Evolutionary conservation across 2,329 filamentous ascomycete genomes (phyloP).

Genomic region (Fulvia fulva): DNA sequence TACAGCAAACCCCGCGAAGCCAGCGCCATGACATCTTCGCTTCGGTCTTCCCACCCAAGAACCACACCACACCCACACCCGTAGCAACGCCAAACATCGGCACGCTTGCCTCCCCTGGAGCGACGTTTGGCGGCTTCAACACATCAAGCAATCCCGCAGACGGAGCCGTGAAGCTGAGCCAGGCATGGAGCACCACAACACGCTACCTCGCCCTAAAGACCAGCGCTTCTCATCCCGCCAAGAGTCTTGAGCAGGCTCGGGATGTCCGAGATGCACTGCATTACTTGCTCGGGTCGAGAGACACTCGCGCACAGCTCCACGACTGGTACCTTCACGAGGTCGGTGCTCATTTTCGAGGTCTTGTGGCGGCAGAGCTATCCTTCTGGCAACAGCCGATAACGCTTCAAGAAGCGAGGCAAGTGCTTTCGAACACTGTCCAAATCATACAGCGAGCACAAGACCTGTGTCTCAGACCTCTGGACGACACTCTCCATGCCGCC

Average conservation of each 20-base stretch:
- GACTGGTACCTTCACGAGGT: slow-evolving; percentile 48
- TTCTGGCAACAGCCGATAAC: slow-evolving; percentile 26
- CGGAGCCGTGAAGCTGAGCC: slow-evolving; percentile 35
- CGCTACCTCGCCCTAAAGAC: slow-evolving; percentile 33
- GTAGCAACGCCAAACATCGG: slow-evolving; percentile 43
- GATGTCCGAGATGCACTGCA: slow-evolving; percentile 18
- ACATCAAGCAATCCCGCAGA: slow-evolving; percentile 36
- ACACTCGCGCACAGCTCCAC: slow-evolving; percentile 31
- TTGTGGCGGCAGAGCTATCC: slow-evolving; percentile 23
- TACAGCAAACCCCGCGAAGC: background rate
- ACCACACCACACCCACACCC: slow-evolving; percentile 43
- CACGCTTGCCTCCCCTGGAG: slow-evolving; percentile 34
- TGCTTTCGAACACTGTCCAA: slow-evolving; percentile 36
- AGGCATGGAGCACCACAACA: slow-evolving; percentile 47
- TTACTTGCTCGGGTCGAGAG: slow-evolving; percentile 8
- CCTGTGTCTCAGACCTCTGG: slow-evolving; percentile 26
- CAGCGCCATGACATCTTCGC: slow-evolving; percentile 27
- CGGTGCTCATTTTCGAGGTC: slow-evolving; percentile 39
- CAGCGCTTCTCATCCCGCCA: background rate
- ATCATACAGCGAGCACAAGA: slow-evolving; percentile 36
- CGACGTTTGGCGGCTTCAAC: slow-evolving; percentile 39
- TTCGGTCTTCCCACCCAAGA: slow-evolving; percentile 44
- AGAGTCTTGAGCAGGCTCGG: slow-evolving; percentile 3
- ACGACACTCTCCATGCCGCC: background rate
- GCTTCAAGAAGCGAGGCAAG: slow-evolving; percentile 26